Conservation (phyloP, 768 basidiomycete genomes). For the Multifurca ochricompacta region DNA sequence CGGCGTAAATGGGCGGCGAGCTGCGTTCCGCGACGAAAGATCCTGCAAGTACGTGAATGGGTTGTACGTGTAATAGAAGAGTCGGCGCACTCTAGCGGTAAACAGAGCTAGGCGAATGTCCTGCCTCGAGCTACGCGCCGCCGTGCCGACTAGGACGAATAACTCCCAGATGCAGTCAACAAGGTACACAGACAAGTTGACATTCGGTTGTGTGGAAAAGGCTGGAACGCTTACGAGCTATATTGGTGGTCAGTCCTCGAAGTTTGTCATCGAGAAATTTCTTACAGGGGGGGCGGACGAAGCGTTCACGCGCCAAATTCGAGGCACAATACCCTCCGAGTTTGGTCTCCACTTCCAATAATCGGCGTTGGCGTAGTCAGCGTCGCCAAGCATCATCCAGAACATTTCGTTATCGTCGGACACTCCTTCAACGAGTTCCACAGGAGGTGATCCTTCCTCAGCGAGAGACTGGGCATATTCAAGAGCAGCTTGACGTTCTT, state of each 20-base stretch:
- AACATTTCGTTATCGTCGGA: constrained; percentile 71
- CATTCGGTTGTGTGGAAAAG: constrained; percentile 33
- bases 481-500: constrained; percentile 55
- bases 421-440: constrained; percentile 59
- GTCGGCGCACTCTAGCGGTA: constrained; percentile 42
- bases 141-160: constrained; percentile 62
- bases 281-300: background rate
- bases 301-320: constrained; percentile 53
- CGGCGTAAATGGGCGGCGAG: constrained; percentile 57
- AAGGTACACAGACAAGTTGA: constrained; percentile 48
- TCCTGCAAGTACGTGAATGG: constrained; percentile 34
- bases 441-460: constrained; percentile 31
- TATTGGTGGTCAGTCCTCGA: constrained; percentile 1
- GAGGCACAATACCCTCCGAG: constrained; percentile 35
- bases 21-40: constrained; percentile 44
- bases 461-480: constrained; percentile 49
- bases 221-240: constrained; percentile 44
- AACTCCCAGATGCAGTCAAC: constrained; percentile 76
- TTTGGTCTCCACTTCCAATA: constrained; percentile 71
- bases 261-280: background rate
- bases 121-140: constrained; percentile 51
- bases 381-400: constrained; percentile 79
- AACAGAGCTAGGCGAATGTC: constrained; percentile 58
- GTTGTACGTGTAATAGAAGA: background rate
- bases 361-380: constrained; percentile 67